Evolutionary conservation across 176 grass and related monocot genomes (phyloP).

Genomic region (Oryza nivara): DNA sequence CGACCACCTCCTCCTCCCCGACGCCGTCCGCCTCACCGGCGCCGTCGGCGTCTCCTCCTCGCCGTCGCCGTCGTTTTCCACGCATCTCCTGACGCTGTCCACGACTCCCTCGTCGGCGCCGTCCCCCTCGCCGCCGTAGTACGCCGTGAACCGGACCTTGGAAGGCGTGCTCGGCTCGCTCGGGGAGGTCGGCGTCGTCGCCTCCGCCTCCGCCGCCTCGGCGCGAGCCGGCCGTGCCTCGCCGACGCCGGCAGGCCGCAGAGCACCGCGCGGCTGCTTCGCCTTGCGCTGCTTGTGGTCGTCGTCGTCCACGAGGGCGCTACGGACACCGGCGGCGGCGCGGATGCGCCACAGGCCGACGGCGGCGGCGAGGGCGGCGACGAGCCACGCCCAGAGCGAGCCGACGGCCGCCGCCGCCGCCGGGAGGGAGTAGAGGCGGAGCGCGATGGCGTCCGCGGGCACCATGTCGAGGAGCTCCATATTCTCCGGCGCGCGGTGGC

Average conservation of each 20-base stretch:
- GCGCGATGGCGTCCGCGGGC: constrained; percentile 47
- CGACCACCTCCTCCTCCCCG: neutral
- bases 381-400: constrained; percentile 59
- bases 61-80: neutral
- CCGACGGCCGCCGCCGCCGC: constrained; percentile 21
- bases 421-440: constrained; percentile 53
- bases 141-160: constrained; percentile 66
- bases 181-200: neutral
- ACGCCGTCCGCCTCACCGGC: constrained; percentile 27
- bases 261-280: neutral
- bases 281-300: neutral
- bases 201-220: neutral
- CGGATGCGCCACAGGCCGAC: constrained; percentile 66
- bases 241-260: neutral
- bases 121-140: constrained; percentile 43
- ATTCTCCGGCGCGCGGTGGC: constrained; percentile 24
- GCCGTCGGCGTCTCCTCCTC: neutral
- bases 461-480: constrained; percentile 72
- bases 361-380: constrained; percentile 52
- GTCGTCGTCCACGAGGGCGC: neutral
- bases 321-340: neutral
- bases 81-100: constrained; percentile 33
- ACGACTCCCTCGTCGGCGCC: neutral
- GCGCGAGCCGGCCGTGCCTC: neutral
- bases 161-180: constrained; percentile 38